Evolutionary conservation across 192 early-diverging fungal genomes (phyloP).

Genomic region (Coemansia sp.): DNA sequence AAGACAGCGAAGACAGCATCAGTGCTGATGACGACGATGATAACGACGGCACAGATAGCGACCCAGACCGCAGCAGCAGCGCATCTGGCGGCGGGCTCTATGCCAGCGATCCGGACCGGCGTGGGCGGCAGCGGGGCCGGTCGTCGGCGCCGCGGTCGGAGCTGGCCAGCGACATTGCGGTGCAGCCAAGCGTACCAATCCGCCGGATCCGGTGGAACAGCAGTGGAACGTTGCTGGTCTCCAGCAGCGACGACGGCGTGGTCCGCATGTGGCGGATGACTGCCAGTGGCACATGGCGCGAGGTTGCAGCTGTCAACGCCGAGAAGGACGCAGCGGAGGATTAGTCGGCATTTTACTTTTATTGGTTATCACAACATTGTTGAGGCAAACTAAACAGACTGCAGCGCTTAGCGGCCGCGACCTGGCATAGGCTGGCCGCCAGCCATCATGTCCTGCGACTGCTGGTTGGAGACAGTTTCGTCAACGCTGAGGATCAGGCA

Average conservation of each 20-base stretch:
- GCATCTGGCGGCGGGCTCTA: constrained; percentile 4
- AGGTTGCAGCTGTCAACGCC: constrained; percentile 34
- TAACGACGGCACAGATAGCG: constrained; percentile 8
- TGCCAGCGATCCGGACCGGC: constrained; percentile 5
- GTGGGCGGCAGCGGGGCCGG: constrained; percentile 7
- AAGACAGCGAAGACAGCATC: constrained; percentile 13
- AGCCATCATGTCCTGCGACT: constrained; percentile 69
- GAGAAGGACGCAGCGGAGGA: constrained; percentile 19
- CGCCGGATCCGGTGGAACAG: constrained; percentile 53
- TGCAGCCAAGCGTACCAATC: constrained; percentile 40
- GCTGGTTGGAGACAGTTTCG: constrained; percentile 94
- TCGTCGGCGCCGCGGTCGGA: constrained; percentile 30
- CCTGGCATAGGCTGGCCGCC: constrained; percentile 56
- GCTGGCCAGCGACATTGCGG: constrained; percentile 36
- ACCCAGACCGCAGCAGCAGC: constrained; percentile 7
- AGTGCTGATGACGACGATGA: constrained; percentile 11
- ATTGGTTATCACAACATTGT: background rate
- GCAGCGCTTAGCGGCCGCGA: constrained; percentile 66
- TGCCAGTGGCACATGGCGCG: constrained; percentile 47
- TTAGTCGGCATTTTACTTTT: background rate
- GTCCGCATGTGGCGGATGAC: constrained; percentile 51
- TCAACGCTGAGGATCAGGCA: constrained; percentile 95
- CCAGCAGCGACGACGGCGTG: constrained; percentile 50
- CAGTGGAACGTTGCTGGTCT: constrained; percentile 48
- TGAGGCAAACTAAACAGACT: background rate